Base-by-base conservation (phyloP, 495 filamentous ascomycete species). In the Penicillium antarcticum region DNA sequence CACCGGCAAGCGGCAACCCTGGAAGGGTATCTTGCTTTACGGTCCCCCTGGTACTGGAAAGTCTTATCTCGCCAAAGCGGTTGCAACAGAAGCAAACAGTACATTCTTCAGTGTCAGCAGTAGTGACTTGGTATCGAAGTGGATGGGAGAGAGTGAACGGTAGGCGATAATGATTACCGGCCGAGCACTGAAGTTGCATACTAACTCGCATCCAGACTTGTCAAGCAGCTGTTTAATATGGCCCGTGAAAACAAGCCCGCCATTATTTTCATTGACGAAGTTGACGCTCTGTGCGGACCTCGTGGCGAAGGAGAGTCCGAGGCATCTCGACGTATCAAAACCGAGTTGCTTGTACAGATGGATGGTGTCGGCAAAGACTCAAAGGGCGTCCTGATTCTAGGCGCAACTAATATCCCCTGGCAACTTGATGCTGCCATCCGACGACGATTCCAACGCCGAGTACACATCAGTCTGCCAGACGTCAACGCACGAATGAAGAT, bases 131-230 rank as follows among this genome's bases (percentile, higher is more conserved):
- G 95, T 97, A 26, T 92, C 87, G 51, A 98, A 98, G 67, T 98
- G 94, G 94, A 97, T 98, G 95, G 94, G 94, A 70, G 94, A 98
- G 69, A 91, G 86, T 80, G 94, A 98, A 81, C 79, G 92, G 92
- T 96, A 72, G 8, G 41, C 31, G 13, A 23, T 17, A 10, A 26
- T 34, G 18, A 24, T 24, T 11, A 23, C 26, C 4, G n/a, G 31
- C 4, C 37, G 6, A 11, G 9, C 13, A 16, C 19, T 21, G 12
- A 31, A 32, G 26, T 14, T 17, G 10, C 38, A 9, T 34, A 24
- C 47, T 41, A 42, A 49, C 6, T 40, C 1, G 36, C 16, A 0
- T 34, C 21, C 58, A 96, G 92, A 65, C 79, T 98, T 56, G 95
- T 98, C 32, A 97, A 97, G 68, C 91, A 97, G 61, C 80, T 98